A percentile compares a stretch with the other conserved stretches of the same genome.
These are phyloP conservation scores for Populus hybrid DNA, from an alignment of 441 rosid genomes.

Conservation along the genomic window DNA sequence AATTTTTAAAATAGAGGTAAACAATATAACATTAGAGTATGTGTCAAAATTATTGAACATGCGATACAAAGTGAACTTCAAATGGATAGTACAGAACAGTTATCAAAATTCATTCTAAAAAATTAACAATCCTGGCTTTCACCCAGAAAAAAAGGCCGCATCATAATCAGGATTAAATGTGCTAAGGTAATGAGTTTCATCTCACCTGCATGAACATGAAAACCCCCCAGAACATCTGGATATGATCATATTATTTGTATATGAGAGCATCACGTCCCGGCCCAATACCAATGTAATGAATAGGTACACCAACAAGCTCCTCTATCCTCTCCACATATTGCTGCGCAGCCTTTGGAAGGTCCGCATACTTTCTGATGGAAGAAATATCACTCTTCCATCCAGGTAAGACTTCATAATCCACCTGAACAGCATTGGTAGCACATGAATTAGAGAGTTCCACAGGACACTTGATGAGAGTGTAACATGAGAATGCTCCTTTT, in stretches of 20 bases:
- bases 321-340: constrained; percentile 86
- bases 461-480: neutral
- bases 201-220: neutral
- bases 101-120: neutral
- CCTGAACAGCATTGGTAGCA: constrained; percentile 39
- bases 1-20: neutral
- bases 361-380: constrained; percentile 60
- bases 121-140: neutral
- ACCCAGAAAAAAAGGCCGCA: neutral
- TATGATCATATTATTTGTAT: constrained; percentile 39
- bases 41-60: neutral
- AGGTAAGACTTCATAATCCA: constrained; percentile 82
- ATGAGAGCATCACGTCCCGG: constrained; percentile 96
- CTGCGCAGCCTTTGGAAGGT: constrained; percentile 80
- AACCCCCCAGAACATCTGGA: neutral
- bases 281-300: constrained; percentile 87
- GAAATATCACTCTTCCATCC: constrained; percentile 92
- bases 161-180: neutral
- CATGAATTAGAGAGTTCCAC: neutral
- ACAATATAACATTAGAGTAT: neutral
- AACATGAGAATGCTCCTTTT: neutral
- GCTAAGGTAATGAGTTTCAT: neutral
- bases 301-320: constrained; percentile 74
- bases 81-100: neutral
- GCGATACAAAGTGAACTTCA: neutral